Base-by-base conservation (phyloP, 2,329 filamentous ascomycete species). In the Fusarium verrucosum region DNA sequence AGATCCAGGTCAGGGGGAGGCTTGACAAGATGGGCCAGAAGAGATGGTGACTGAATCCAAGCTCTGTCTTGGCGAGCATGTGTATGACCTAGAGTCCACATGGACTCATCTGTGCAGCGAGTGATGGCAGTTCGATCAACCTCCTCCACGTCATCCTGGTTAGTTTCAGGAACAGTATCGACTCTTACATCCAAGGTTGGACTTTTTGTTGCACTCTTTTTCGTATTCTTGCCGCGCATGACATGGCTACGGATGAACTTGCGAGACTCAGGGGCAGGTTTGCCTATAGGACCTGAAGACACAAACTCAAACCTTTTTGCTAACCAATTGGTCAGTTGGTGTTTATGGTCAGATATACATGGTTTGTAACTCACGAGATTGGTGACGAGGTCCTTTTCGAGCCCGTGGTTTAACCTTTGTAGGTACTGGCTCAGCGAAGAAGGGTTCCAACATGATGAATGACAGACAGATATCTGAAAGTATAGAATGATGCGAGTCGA, bases 281-380 rank as follows among this genome's bases (percentile, higher is more conserved):
- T 73, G 1, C 72, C 73, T 6, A 52, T 50, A 0, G 61, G 36
- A 13, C 65, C 73, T 11, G 68, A 65, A 10, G 62, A 54, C n/a
- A 75, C 63, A 22, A 75, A 75, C 33, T 69, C 68, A n/a, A 75
- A 74, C 3, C 51, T 53, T 9, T 68, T 72, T 13, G 51, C 70
- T 70, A n/a, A 22, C 5, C 7, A 14, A 8, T 25, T 8, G 1
- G 5, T 40, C 13, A 32, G 26, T 4, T 11, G 10, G 10, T 36
- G 5, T 7, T 3, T 11, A 25, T 30, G 52, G 19, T 20, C 5
- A 40, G 23, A 19, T 19, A 22, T 28, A 16, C 23, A 1, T 47
- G 19, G 38, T 19, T 19, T 23, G 36, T 41, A 36, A 32, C 57
- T 62, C 7, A 67, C 66, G 50, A 13, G 37, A 50, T 7, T 37